Evolutionary conservation across 192 early-diverging fungal genomes (phyloP).

Genomic region (Globomyces pollinis-pini): DNA sequence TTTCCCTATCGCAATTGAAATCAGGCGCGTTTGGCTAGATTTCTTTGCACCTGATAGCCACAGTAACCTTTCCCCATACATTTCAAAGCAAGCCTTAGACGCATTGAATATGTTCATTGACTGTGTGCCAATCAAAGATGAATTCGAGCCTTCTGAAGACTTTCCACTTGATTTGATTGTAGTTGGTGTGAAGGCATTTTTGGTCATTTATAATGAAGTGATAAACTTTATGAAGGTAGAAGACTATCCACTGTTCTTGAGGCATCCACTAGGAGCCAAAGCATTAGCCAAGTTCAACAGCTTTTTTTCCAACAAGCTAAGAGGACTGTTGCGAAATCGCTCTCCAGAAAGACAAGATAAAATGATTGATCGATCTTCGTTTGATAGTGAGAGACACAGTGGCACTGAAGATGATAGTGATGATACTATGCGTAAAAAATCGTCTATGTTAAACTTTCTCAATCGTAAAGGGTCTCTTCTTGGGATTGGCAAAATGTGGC

Average conservation of each 20-base stretch:
- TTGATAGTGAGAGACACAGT: neutral
- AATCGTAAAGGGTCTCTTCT: conserved; percentile 2
- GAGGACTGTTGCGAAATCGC: neutral
- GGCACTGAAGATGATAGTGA: neutral
- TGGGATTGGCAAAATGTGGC: neutral
- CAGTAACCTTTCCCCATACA: conserved; percentile 17
- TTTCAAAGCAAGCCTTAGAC: neutral
- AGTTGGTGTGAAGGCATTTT: conserved; percentile 18
- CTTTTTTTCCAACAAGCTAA: neutral
- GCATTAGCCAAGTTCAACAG: neutral
- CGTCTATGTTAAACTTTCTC: neutral
- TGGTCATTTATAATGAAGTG: conserved; percentile 52
- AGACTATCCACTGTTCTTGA: conserved; percentile 34
- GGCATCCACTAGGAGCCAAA: neutral
- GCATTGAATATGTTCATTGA: conserved; percentile 1
- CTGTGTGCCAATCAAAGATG: neutral
- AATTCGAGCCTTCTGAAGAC: conserved; percentile 4
- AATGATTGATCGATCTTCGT: neutral
- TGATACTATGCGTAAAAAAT: conserved; percentile 14
- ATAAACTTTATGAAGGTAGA: conserved; percentile 53
- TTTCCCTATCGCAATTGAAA: conserved; percentile 18
- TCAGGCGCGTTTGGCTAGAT: conserved; percentile 36
- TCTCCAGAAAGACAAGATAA: conserved; percentile 4
- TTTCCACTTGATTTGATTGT: conserved; percentile 4
- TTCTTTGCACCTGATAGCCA: conserved; percentile 30